A percentile compares a stretch with the other conserved stretches of the same genome.
Evolutionary conservation across 495 filamentous ascomycete species (phyloP).

Genomic region (Neurospora sublineolata): DNA sequence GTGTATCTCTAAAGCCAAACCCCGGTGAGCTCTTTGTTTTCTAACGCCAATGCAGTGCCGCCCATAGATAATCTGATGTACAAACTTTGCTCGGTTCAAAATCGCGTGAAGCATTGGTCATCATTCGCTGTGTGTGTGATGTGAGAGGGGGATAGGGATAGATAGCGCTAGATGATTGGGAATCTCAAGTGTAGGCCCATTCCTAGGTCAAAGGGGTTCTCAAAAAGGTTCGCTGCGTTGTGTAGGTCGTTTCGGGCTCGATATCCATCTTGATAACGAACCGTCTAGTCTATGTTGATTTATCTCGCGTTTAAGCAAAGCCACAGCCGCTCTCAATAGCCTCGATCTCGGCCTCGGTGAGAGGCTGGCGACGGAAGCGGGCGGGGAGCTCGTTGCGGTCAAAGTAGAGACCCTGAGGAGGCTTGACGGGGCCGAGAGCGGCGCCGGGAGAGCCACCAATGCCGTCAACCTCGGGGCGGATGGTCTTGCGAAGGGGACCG

Average conservation of each 20-base stretch:
- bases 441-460: constrained; percentile 57
- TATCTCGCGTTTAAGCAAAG: constrained; percentile 20
- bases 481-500: constrained; percentile 62
- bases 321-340: constrained; percentile 85
- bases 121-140: not conserved
- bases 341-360: constrained; percentile 79
- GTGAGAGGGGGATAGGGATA: not conserved
- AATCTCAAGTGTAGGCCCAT: not conserved
- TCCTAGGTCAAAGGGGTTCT: not conserved
- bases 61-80: not conserved
- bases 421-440: constrained; percentile 56
- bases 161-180: not conserved
- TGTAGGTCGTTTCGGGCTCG: not conserved
- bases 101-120: not conserved
- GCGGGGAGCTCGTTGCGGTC: constrained; percentile 78
- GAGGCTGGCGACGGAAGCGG: constrained; percentile 65
- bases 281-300: not conserved
- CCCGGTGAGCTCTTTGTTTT: not conserved
- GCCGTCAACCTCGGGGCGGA: constrained; percentile 35
- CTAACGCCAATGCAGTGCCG: not conserved
- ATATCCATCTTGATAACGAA: not conserved
- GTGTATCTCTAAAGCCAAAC: not conserved
- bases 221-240: not conserved
- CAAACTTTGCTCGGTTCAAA: not conserved
- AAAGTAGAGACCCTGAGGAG: constrained; percentile 66